Evolutionary conservation across 148 eudicot species (phyloP), one percentile per base, ranked within the genome.

Genomic region (Pharnaceum exiguum): DNA sequence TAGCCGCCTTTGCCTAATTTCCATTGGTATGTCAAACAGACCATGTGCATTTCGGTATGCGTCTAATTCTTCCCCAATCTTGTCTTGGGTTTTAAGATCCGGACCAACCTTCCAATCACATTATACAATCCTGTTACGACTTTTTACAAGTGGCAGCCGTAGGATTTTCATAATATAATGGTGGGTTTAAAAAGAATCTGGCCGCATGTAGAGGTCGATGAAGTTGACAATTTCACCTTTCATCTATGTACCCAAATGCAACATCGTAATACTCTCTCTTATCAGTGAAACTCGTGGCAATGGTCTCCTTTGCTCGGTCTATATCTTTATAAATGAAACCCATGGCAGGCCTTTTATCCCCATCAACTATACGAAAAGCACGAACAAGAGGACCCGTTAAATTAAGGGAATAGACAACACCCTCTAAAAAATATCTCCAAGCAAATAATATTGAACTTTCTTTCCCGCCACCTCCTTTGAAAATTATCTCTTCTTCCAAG

Each of bases 281-380:
- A 4, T 27, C 15, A 4, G 6, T 31, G 22, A 61, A 50, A 0
- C 26, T 16, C 0, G 11, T 45, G 1, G 15, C 46, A 46, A 74
- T 74, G 7, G 46, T 13, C 7, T 63, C 57, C 23, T 68, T 74
- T 2, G 62, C 66, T 21, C 25, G 46, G 39, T 72, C 68, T 59
- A 54, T 74, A 3, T 52, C 52, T 30, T 45, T 51, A 36, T 62
- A 68, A 21, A 63, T 67, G 40, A 55, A 67, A 4, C 70, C 57
- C 70, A 59, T 64, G 1, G 60, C 23, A 0, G 69, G 50, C 40
- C 45, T 67, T 31, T 28, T 57, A 28, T 73, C 65, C 30, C 42
- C 48, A 19, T 67, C 60, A 67, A 67, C 65, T 24, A 73, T 3
- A 18, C 50, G 5, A 23, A 73, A 50, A 10, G 68, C 61, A 9